Evolutionary conservation across 345 rosid species (phyloP), one percentile per base, ranked within the genome.

Genomic region (Gossypium bickii): DNA sequence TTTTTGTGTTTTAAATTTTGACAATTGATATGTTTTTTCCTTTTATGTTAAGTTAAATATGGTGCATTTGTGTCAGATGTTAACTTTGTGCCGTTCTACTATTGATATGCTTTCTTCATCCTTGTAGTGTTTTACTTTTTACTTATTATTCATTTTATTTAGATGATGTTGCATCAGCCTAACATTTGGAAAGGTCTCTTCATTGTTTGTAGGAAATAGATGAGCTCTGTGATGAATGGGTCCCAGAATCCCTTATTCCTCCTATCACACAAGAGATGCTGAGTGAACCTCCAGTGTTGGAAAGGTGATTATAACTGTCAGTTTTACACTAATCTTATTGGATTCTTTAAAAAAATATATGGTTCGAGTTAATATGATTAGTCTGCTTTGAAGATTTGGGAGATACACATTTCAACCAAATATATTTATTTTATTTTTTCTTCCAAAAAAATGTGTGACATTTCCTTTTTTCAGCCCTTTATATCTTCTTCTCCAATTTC

Each of bases 171-270:
- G 65, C 22, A n/a, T 65, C 58, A 27, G 25, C 20, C 10, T 38
- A 61, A 25, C 52, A 75, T 70, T 67, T 69, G 76, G 70, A 76
- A 75, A 69, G n/a, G 43, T 62, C 64, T 56, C 43, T 49, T 3
- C 74, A 53, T 52, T 80, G 34, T 71, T 63, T 76, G 67, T 80
- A 93, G 98, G 99, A 96, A 88, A 93, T 93, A 78, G 98, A 90
- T 82, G 98, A 96, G 74, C 84, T 96, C 60, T 96, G 98, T 79
- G 88, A 89, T 65, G 98, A 96, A 59, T 93, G 99, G 99, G 89
- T 87, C 77, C 99, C 98, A 25, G 95, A 93, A 68, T 78, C 98
- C 43, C 97, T 93, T 66, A 93, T 91, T 83, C 98, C 98, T 45
- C 86, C 89, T 27, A 85, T 89, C 65, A 82, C 83, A 2, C 81